Conservation (phyloP, 2,329 filamentous ascomycete species). For the Nemania bipapillata region DNA sequence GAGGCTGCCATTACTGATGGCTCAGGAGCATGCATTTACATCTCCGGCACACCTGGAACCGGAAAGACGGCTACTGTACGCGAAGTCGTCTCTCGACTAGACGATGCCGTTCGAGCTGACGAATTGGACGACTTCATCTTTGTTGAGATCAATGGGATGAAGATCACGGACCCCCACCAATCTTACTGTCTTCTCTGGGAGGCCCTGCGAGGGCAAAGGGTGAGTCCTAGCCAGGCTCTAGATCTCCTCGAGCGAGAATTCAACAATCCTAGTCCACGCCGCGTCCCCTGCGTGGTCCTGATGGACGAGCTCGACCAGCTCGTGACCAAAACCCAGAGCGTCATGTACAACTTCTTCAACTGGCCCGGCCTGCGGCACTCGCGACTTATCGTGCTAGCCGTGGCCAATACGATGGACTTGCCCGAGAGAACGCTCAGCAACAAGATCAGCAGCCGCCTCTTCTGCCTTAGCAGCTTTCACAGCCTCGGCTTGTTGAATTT, state of each 20-base stretch:
- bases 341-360: conserved; percentile 99
- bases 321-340: conserved; percentile 97
- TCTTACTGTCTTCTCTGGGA: conserved; percentile 97
- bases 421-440: conserved; percentile 96
- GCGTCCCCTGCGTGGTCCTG: conserved; percentile 93
- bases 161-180: conserved; percentile 97
- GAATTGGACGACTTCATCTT: conserved; percentile 99
- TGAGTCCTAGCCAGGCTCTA: conserved; percentile 89
- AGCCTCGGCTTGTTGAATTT: conserved; percentile 96
- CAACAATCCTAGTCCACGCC: conserved; percentile 85
- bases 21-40: conserved; percentile 96
- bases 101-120: conserved; percentile 86
- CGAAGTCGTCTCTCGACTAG: conserved; percentile 89
- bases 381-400: conserved; percentile 91
- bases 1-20: conserved; percentile 94
- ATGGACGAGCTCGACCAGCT: conserved; percentile 99
- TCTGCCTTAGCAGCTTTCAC: conserved; percentile 91
- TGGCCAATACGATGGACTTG: conserved; percentile 98
- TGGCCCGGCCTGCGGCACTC: conserved; percentile 94
- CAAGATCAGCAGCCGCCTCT: conserved; percentile 94
- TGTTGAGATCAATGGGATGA: conserved; percentile 99
- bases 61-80: conserved; percentile 97
- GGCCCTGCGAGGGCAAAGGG: conserved; percentile 89
- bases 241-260: conserved; percentile 94
- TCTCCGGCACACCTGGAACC: conserved; percentile 96